Base-by-base conservation (phyloP, 106 monocot species). In the Apostasia ramifera region DNA sequence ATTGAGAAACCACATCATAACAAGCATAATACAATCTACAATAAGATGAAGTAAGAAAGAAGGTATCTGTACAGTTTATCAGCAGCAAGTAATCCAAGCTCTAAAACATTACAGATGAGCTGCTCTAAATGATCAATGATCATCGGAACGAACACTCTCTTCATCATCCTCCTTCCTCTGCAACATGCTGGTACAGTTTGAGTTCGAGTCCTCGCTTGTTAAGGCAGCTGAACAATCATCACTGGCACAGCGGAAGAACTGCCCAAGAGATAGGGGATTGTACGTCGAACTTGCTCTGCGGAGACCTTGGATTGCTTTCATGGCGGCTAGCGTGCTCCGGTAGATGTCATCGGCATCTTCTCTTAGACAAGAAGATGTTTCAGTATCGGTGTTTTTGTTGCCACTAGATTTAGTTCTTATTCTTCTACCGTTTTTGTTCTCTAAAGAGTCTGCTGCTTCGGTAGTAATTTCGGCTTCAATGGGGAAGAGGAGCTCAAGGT, bases 401-500 rank as follows among this genome's bases (percentile, higher is more conserved):
- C 4, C 53, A 53, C 53, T 53, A 53, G 53, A 53, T 26, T 26
- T 26, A 26, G 26, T 26, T 26, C 26, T 26, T 26, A 26, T 59
- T 7, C 8, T 11, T 4, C 44, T 44, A 0, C 7, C 44, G n/a
- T 9, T 12, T 39, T 40, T 68, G 45, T 51, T 40, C 2, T 66
- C 46, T 2, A 3, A 5, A 4, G 48, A 57, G 48, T 4, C 47
- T 67, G 57, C 13, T 57, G 43, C 55, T 43, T 55, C 63, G 10
- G 75, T 57, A 3, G 80, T 42, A 3, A 91, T 86, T 69, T 95
- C 95, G 0, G 81, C 88, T 79, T 86, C 88, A 43, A 84, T 46
- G 1, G 91, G 95, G 58, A 95, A 95, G 42, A 95, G 88, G 63
- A 88, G 79, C 69, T 95, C 95, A 6, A 95, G 81, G 72, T 88